Base-by-base conservation (phyloP, 2,329 filamentous ascomycete genomes). In the Colletotrichum lentis region DNA sequence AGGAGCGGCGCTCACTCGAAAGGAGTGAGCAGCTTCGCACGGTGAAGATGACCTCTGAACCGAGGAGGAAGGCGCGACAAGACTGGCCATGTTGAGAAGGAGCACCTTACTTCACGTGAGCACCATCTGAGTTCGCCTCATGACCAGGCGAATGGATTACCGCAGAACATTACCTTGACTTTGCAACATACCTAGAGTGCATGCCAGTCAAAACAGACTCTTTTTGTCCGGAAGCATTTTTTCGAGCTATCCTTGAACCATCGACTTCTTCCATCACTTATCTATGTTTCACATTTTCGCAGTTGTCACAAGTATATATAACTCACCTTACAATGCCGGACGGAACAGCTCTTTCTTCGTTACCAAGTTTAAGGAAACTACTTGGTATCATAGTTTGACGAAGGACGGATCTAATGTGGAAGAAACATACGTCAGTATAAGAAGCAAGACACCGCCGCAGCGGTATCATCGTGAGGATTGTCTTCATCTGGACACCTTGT, bases 31-130 rank as follows among this genome's bases (percentile, higher is more conserved):
- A 3, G 56, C 27, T 5, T 22, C 11, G 56, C 7, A 22, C 20
- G 11, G 27, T 47, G 27, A 54, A 39, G 14, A 35, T 35, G 31
- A 31, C 24, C 27, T 18, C 35, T 59, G 44, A 12, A 58, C 43
- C 20, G 43, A 24, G 18, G 64, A 64, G 61, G 52, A 49, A 67
- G 52, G 50, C 24, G 16, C 20, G 24, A 35, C 22, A 14, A 31
- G 46, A 52, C n/a, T 14, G 12, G 16, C 14, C 20, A 6, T 31
- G 20, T 16, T 20, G 35, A 53, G 52, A 44, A 67, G 44, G 59
- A 46, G 52, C 59, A 52, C 10, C 49, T 47, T 14, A 8, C 52
- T 55, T 61, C 35, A 64, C 31, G 31, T 18, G 41, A 3, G 20
- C 20, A 43, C 54, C 41, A 65, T 22, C 47, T 8, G 43, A 47